These are phyloP conservation scores for Tylopilus orsonianus DNA, from an alignment of 1,284 basidiomycete genomes.

Conservation along the genomic window DNA sequence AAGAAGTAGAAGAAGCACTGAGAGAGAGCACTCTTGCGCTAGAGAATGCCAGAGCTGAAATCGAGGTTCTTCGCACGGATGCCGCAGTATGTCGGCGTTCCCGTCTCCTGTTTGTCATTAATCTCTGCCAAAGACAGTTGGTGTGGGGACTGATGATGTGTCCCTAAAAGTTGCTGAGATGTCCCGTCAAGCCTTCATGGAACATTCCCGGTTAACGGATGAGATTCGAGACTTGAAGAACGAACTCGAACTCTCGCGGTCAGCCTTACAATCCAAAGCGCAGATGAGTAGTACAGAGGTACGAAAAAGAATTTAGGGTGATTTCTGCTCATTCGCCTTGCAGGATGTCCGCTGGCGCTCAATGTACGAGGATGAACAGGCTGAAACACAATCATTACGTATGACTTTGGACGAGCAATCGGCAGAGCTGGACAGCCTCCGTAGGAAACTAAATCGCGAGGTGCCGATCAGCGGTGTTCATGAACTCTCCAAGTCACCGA, in stretches of 20 bases:
- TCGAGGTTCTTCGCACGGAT: constrained; percentile 81
- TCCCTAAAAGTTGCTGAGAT: constrained; percentile 38
- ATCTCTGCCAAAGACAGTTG: constrained; percentile 25
- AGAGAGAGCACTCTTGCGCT: constrained; percentile 86
- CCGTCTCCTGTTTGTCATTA: constrained; percentile 1
- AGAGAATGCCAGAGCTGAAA: constrained; percentile 90
- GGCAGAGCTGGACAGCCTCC: constrained; percentile 53
- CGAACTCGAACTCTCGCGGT: constrained; percentile 43
- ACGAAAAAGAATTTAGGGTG: constrained; percentile 11
- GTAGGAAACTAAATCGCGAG: constrained; percentile 60
- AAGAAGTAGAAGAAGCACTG: constrained; percentile 86
- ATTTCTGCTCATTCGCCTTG: constrained; percentile 13
- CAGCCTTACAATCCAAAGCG: constrained; percentile 10
- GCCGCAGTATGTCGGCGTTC: constrained; percentile 55
- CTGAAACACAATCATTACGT: constrained; percentile 38
- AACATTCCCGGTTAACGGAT: constrained; percentile 47
- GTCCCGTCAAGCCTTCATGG: constrained; percentile 44
- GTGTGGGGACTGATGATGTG: constrained; percentile 29
- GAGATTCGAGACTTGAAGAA: constrained; percentile 55
- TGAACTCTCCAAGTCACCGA: constrained; percentile 34
- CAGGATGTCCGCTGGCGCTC: constrained; percentile 34
- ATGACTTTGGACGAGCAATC: constrained; percentile 46
- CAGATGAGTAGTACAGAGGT: constrained; percentile 18
- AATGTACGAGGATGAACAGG: constrained; percentile 40
- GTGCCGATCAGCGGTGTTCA: constrained; percentile 43